Conservation (phyloP, 495 filamentous ascomycete species). For the Lasiosphaeria miniovina region DNA sequence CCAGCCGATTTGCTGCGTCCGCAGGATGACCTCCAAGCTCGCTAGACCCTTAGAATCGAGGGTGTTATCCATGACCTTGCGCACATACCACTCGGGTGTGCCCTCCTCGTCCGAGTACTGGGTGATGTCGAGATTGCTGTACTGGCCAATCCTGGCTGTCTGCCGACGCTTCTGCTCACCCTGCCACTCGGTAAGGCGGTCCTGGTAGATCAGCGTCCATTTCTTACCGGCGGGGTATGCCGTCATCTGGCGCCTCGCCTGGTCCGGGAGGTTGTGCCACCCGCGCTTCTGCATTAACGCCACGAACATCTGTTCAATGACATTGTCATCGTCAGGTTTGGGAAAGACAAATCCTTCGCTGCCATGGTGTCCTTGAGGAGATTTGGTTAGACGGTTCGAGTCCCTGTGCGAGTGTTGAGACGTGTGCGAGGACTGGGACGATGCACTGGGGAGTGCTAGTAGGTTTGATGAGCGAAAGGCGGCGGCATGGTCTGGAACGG, state of each 20-base stretch:
- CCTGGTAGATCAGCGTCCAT: constrained; percentile 95
- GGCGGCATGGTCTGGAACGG: constrained; percentile 67
- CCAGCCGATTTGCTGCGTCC: constrained; percentile 97
- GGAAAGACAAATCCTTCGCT: constrained; percentile 62
- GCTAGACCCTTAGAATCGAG: constrained; percentile 88
- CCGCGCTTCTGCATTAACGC: constrained; percentile 95
- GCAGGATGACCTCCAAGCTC: constrained; percentile 86
- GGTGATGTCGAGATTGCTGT: constrained; percentile 55
- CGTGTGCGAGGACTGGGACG: constrained; percentile 49
- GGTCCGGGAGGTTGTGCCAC: constrained; percentile 95
- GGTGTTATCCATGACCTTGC: constrained; percentile 91
- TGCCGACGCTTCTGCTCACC: constrained; percentile 85
- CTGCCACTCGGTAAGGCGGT: constrained; percentile 88
- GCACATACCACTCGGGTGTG: constrained; percentile 97
- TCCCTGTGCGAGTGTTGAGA: constrained; percentile 47
- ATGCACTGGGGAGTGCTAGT: constrained; percentile 46
- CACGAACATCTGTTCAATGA: constrained; percentile 90
- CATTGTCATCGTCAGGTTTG: constrained; percentile 72
- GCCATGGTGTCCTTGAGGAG: constrained; percentile 45
- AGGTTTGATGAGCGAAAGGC: constrained; percentile 60
- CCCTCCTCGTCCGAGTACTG: constrained; percentile 86
- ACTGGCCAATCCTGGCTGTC: constrained; percentile 65
- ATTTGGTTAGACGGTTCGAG: constrained; percentile 50
- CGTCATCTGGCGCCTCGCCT: constrained; percentile 90
- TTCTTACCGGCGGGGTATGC: constrained; percentile 92